Evolutionary conservation across 768 basidiomycete species (phyloP).

Genomic region (Mycena venus): DNA sequence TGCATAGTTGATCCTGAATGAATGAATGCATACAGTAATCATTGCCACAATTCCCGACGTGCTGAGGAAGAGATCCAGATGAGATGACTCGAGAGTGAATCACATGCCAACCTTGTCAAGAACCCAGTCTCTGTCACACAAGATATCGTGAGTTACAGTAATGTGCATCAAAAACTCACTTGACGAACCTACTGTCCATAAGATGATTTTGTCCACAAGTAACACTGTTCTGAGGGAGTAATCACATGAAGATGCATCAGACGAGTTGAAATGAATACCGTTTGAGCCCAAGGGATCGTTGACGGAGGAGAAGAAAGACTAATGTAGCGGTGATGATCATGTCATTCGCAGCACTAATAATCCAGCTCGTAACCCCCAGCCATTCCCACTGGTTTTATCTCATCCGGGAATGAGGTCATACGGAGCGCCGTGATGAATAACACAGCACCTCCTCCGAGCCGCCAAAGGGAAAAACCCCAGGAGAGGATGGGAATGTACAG

Average conservation of each 20-base stretch:
- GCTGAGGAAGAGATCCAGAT: not conserved
- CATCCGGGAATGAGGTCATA: not conserved
- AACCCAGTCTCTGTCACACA: constrained; percentile 1
- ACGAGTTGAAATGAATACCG: not conserved
- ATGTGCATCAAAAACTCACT: not conserved
- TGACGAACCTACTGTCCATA: not conserved
- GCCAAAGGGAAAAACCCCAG: not conserved
- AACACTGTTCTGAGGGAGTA: not conserved
- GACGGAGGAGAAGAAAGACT: not conserved
- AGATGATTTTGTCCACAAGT: constrained; percentile 7
- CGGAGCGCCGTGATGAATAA: not conserved
- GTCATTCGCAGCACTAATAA: not conserved
- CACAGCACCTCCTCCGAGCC: not conserved
- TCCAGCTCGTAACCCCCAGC: not conserved
- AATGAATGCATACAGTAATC: not conserved
- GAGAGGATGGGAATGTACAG: not conserved
- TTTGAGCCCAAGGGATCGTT: not conserved
- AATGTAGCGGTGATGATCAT: not conserved
- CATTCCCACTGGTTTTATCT: not conserved
- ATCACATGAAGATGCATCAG: no score
- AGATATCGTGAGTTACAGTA: not conserved
- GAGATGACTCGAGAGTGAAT: no score
- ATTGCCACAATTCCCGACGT: not conserved
- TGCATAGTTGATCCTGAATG: not conserved
- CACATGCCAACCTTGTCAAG: constrained; percentile 19